phyloP scores from a whole-genome alignment of 805 yeast genomes.

The Starmerella bombicola region DNA sequence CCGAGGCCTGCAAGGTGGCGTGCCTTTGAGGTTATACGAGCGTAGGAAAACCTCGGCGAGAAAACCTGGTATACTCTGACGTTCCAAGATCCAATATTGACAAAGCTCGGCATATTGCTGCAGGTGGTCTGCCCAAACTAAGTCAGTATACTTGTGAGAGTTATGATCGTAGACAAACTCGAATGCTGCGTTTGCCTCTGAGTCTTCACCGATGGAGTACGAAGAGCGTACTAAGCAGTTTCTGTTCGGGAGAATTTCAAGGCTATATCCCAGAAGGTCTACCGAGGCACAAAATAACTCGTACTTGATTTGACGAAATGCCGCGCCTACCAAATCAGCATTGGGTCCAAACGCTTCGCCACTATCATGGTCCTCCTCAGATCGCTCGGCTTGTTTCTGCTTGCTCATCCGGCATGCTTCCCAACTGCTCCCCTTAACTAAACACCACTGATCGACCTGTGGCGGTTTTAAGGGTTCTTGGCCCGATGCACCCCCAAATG shows the following conservation, averaged over 20 bases:
- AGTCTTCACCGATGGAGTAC: constrained; percentile 1
- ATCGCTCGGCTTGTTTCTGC: too few relatives aligned
- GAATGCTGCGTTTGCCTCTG: neutral
- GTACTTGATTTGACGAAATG: constrained; percentile 17
- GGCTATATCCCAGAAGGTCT: constrained; percentile 15
- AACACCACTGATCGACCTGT: constrained; percentile 10
- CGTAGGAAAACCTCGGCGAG: constrained; percentile 12
- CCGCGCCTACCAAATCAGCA: constrained; percentile 4
- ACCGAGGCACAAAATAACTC: constrained; percentile 17
- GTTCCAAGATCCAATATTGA: constrained; percentile 16
- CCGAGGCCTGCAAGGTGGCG: too few relatives aligned
- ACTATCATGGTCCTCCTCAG: neutral
- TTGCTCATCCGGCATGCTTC: too few relatives aligned
- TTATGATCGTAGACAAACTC: constrained; percentile 14
- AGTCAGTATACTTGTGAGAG: constrained; percentile 8
- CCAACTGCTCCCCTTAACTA: constrained; percentile 10
- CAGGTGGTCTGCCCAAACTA: constrained; percentile 9
- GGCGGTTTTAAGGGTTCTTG: too few relatives aligned
- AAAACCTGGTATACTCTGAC: constrained; percentile 17
- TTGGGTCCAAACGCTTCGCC: neutral
- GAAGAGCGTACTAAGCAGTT: constrained; percentile 8
- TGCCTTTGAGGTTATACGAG: constrained; percentile 4
- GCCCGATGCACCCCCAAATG: too few relatives aligned
- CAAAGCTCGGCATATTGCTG: constrained; percentile 2
- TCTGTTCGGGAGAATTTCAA: constrained; percentile 8